These are phyloP conservation scores for California macrophylla DNA, from an alignment of 441 rosid species.

Conservation along the genomic window DNA sequence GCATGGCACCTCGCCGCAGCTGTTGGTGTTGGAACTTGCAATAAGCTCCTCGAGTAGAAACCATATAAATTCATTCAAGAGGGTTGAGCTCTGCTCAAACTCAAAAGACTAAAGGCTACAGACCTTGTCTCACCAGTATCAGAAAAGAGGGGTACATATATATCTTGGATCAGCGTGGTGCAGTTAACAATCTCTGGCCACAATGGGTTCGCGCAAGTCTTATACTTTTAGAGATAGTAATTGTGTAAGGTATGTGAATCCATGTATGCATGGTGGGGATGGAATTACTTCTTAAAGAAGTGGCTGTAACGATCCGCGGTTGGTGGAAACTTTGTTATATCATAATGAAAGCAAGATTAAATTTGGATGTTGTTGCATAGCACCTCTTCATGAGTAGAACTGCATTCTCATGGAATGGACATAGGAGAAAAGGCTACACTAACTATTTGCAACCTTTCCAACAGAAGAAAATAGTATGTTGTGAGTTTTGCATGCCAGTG, in stretches of 20 bases:
- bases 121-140: conserved; percentile 12
- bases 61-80: conserved; percentile 5
- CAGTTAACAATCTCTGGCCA: conserved; percentile 9
- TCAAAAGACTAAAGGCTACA: conserved; percentile 12
- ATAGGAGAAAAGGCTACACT: background rate
- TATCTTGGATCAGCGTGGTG: conserved; percentile 3
- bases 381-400: background rate
- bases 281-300: conserved; percentile 2
- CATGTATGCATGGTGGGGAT: conserved; percentile 1
- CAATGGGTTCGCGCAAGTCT: conserved; percentile 14
- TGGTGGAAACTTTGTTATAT: background rate
- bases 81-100: conserved; percentile 15
- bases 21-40: conserved; percentile 75
- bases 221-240: background rate
- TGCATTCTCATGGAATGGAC: conserved; percentile 5
- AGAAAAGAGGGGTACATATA: background rate
- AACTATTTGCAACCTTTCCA: background rate
- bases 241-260: conserved; percentile 1
- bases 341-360: background rate
- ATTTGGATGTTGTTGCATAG: background rate
- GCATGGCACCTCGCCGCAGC: conserved; percentile 99
- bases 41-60: conserved; percentile 73
- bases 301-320: background rate
- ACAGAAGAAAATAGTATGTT: background rate
- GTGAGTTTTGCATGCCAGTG: background rate